A percentile compares a stretch with the other conserved stretches of the same genome.
Evolutionary conservation across 192 early-diverging fungal species (phyloP).

Genomic region (Umbelopsis vinacea): DNA sequence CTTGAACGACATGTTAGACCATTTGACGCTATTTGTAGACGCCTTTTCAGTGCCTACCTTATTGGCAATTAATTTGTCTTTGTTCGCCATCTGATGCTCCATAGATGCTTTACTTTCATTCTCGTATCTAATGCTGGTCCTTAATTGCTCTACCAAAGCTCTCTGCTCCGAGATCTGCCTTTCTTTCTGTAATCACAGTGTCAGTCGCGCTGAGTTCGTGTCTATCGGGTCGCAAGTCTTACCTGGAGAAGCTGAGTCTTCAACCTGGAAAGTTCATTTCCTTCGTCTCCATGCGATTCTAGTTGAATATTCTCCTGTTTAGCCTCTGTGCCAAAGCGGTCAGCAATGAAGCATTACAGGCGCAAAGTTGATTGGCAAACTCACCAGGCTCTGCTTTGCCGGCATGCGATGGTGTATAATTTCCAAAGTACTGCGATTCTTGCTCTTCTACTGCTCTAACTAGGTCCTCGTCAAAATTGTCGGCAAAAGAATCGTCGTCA

Average conservation of each 20-base stretch:
- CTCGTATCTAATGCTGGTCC: neutral
- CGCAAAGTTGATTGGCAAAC: neutral
- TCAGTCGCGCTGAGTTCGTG: neutral
- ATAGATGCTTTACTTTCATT: neutral
- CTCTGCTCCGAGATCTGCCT: neutral
- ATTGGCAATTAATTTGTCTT: slow-evolving; percentile 7
- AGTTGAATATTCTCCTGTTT: too few relatives aligned
- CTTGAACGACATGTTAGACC: neutral
- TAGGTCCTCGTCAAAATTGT: slow-evolving; percentile 12
- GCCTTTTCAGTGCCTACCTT: neutral
- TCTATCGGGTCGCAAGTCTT: neutral
- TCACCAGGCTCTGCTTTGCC: neutral
- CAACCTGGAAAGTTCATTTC: neutral
- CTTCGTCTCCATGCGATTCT: neutral
- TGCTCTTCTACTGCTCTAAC: slow-evolving; percentile 8
- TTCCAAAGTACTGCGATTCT: slow-evolving; percentile 7
- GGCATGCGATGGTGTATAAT: neutral
- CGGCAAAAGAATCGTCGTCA: slow-evolving; percentile 6
- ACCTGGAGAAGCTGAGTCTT: too few relatives aligned
- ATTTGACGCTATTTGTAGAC: neutral
- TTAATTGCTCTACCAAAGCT: neutral
- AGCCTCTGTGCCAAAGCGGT: too few relatives aligned
- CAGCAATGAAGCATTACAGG: too few relatives aligned
- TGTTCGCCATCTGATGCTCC: slow-evolving; percentile 2
- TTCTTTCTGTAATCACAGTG: neutral